Base-by-base conservation (phyloP, 768 basidiomycete species). In the Harrya chromipes region DNA sequence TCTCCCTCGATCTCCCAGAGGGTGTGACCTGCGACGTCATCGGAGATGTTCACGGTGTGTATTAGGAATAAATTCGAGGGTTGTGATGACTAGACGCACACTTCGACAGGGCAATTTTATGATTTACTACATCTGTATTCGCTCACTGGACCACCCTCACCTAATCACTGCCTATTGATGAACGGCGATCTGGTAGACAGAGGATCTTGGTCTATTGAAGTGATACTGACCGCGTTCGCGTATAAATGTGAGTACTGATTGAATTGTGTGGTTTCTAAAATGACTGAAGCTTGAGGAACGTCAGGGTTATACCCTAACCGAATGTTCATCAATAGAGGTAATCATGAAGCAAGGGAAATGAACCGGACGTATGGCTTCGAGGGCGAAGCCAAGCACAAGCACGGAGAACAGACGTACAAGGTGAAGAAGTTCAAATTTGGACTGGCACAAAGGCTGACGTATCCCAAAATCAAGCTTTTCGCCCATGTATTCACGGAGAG, bases 261-360 rank as follows among this genome's bases (percentile, higher is more conserved):
- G 43, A 35, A 38, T 11, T 46, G 17, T 43, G n/a, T 33, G n/a
- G 34, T 46, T 45, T 47, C 29, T n/a, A 34, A 29, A 11, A 13
- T 6, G 29, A 12, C 29, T 33, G 17, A 40, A 21, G 42, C 47
- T 53, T 59, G 59, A 56, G 45, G 24, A 35, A 47, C n/a, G 24
- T 53, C 58, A 92, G 91, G 94, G 94, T 72, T 97, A 48, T 93
- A 90, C 70, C 95, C 95, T 4, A 81, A 81, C 49, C 81, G 75
- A 50, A 90, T 97, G 77, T 95, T 80, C 68, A 82, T 99, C 65
- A 98, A 99, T 67, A 82, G 95, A 55, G 95, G 95, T 16, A 98
- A 97, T 71, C 95, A 98, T 63, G 93, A 95, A 71, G 85, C 92
- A 52, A 90, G 90, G 66, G 94, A 97, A 40, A 98, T 99, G 97